A percentile compares a stretch with the other conserved stretches of the same genome.
Evolutionary conservation across 1,284 basidiomycete species (phyloP).

Genomic region (Rhodotorula mucilaginosa): DNA sequence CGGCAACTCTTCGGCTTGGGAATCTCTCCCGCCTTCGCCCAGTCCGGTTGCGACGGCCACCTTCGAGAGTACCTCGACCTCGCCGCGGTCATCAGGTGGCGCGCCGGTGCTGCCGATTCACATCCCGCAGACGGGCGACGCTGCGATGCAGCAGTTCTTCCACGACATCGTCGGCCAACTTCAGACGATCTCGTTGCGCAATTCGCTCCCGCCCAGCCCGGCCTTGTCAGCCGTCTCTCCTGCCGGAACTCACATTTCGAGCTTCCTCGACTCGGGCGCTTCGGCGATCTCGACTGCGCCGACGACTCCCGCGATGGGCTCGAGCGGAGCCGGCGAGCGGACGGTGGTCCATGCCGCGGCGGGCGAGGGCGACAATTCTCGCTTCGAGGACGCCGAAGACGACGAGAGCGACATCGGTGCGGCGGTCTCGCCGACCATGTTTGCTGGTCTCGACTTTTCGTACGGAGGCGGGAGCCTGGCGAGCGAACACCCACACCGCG

Average conservation of each 20-base stretch:
- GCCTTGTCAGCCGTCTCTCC: slow-evolving; percentile 28
- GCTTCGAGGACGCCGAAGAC: slow-evolving; percentile 59
- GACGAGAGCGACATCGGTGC: slow-evolving; percentile 50
- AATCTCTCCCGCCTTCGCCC: slow-evolving; percentile 35
- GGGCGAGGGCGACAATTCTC: slow-evolving; percentile 45
- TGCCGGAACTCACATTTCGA: slow-evolving; percentile 40
- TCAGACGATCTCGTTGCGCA: slow-evolving; percentile 61
- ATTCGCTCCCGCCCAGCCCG: slow-evolving; percentile 28
- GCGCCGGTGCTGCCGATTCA: slow-evolving; percentile 43
- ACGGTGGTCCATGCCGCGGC: background rate
- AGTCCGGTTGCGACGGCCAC: slow-evolving; percentile 41
- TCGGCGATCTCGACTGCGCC: slow-evolving; percentile 20
- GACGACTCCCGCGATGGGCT: slow-evolving; percentile 13
- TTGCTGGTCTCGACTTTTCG: background rate
- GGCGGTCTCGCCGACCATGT: slow-evolving; percentile 29
- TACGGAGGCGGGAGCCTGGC: slow-evolving; percentile 27
- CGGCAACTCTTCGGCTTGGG: slow-evolving; percentile 29
- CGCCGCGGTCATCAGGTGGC: slow-evolving; percentile 16
- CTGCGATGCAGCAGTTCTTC: slow-evolving; percentile 72
- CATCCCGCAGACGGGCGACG: slow-evolving; percentile 61
- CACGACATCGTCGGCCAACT: slow-evolving; percentile 77
- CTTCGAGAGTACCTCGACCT: slow-evolving; percentile 29
- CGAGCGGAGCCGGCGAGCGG: background rate
- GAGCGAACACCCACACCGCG: slow-evolving; percentile 18
- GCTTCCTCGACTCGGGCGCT: slow-evolving; percentile 23